These are phyloP conservation scores for Roridomyces roridus DNA, from an alignment of 768 basidiomycete species.

Conservation along the genomic window DNA sequence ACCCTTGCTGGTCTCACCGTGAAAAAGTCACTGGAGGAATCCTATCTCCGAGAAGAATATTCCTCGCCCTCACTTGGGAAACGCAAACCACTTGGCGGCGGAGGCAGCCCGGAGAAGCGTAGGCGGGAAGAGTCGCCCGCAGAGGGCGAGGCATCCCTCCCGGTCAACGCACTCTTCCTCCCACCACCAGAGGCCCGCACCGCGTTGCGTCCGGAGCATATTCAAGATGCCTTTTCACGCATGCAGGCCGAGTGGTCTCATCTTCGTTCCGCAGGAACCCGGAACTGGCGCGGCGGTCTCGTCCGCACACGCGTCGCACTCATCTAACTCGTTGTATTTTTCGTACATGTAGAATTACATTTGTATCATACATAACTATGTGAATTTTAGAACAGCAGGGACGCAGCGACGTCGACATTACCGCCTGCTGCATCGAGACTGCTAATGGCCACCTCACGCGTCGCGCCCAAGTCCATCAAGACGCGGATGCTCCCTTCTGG, in stretches of 20 bases:
- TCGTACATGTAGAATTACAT: conserved; percentile 23
- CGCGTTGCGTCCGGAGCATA: conserved; percentile 82
- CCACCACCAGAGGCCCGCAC: conserved; percentile 83
- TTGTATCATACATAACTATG: too few species aligned
- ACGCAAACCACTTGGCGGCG: conserved; percentile 57
- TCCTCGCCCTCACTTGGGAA: conserved; percentile 72
- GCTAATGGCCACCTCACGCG: conserved; percentile 78
- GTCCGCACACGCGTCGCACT: conserved; percentile 80
- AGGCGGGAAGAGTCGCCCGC: conserved; percentile 65
- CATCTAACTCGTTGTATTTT: conserved; percentile 54
- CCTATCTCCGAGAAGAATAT: conserved; percentile 69
- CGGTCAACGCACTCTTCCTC: conserved; percentile 77
- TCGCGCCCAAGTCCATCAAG: conserved; percentile 79
- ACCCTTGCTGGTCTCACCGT: conserved; percentile 88
- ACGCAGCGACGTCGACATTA: conserved; percentile 88
- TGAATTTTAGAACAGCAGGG: conserved; percentile 73
- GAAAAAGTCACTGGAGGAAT: conserved; percentile 79
- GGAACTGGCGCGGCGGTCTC: conserved; percentile 88
- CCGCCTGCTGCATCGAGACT: conserved; percentile 82
- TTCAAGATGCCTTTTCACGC: conserved; percentile 88
- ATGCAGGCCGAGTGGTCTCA: conserved; percentile 91
- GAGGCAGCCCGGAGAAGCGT: conserved; percentile 56
- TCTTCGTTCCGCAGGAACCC: conserved; percentile 82
- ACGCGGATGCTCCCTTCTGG: conserved; percentile 69
- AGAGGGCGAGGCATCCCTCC: conserved; percentile 67